phyloP scores from a whole-genome alignment of 2,329 filamentous ascomycete genomes.

The Aspergillus awamori region DNA sequence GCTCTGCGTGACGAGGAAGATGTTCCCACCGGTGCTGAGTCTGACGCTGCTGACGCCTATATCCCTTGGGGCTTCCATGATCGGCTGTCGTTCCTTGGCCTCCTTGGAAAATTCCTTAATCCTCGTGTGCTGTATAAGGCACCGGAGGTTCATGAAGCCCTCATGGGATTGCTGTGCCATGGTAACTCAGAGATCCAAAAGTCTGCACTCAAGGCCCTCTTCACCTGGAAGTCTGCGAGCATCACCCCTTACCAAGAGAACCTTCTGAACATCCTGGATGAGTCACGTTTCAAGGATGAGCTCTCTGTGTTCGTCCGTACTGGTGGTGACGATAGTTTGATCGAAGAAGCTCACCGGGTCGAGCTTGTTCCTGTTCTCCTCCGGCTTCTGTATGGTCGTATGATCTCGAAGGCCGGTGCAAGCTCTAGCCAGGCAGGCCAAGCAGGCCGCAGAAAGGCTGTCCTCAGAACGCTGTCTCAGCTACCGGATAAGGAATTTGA shows the following conservation, averaged over 20 bases:
- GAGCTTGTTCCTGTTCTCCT: constrained; percentile 84
- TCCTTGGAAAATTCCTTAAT: constrained; percentile 86
- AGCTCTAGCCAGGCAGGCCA: constrained; percentile 79
- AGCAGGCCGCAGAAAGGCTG: constrained; percentile 72
- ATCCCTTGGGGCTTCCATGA: constrained; percentile 60
- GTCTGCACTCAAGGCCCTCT: constrained; percentile 76
- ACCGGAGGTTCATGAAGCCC: constrained; percentile 72
- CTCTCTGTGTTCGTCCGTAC: constrained; percentile 84
- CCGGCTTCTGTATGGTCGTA: constrained; percentile 83
- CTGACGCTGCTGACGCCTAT: constrained; percentile 22
- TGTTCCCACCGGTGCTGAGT: constrained; percentile 26
- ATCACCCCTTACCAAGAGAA: constrained; percentile 82
- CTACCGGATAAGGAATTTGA: constrained; percentile 74
- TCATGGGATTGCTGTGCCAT: constrained; percentile 77
- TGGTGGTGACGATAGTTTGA: constrained; percentile 63
- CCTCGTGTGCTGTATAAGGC: constrained; percentile 80
- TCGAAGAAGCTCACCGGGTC: constrained; percentile 71
- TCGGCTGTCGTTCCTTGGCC: constrained; percentile 76
- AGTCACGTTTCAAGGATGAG: constrained; percentile 89
- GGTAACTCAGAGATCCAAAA: constrained; percentile 91
- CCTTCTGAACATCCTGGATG: constrained; percentile 82
- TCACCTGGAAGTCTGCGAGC: constrained; percentile 83
- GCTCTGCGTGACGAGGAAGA: constrained; percentile 58
- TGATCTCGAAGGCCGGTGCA: constrained; percentile 78
- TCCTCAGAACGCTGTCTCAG: constrained; percentile 77